Evolutionary conservation across 2,329 filamentous ascomycete genomes (phyloP), one percentile per base, ranked within the genome.

Genomic region (Myriosclerotinia curreyana): DNA sequence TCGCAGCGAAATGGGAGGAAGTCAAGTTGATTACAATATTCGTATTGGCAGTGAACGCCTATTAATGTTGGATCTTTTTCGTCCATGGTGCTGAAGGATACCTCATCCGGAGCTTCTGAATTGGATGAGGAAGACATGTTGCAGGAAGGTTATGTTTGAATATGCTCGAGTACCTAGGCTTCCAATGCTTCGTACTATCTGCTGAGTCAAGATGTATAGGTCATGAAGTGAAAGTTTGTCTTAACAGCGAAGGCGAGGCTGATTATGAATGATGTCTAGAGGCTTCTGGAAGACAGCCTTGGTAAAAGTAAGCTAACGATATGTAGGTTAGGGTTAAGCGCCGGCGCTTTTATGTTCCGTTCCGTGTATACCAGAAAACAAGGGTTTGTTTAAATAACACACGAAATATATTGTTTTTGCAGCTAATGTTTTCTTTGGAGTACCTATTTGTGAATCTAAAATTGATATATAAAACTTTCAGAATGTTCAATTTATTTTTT

Each of bases 1-100:
- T 96, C 91, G 79, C 95, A 99, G 74, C 87, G 84, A 77, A 98
- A 98, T 5, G 95, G 95, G 5, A 99, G 86, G 77, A 99, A 98
- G 78, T 98, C 95, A 66, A 98, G 90, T 75, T 95, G 90, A 75
- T 93, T 89, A 82, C 95, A 99, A 81, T 92, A 96, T 69, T 89
- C 81, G 78, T 90, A 88, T 76, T 97, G 87, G 83, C 95, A 99
- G 80, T 97, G 93, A 67, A 86, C 86, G 77, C 95, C 95, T 71
- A 98, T 89, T 31, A 93, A 84, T 72, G 91, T 88, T 55, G 93
- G 88, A 77, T 97, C 93, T 75, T 82, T 83, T 72, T 86, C 83
- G 73, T 89, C 82, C 88, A 93, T 93, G 67, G 83, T 83, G 75
- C 87, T 83, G 79, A 87, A 92, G 75, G 81, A 88, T 55, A 80